Base-by-base conservation (phyloP, 2,329 filamentous ascomycete species). In the Xylariaceae sp. region DNA sequence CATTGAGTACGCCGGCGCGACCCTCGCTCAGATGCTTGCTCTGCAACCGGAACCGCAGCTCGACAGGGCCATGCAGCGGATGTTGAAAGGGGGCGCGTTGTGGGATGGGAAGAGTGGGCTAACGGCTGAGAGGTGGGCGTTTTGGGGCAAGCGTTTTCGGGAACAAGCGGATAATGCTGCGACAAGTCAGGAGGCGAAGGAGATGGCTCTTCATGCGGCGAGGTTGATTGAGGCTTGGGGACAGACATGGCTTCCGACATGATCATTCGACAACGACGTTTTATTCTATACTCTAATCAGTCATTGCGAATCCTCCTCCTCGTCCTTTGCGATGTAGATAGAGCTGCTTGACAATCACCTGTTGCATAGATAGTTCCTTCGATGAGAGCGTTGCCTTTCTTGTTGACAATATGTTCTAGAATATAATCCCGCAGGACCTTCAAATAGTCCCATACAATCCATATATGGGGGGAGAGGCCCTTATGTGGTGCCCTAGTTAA, bases 171-270 rank as follows among this genome's bases (percentile, higher is more conserved):
- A 54, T 43, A 65, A 63, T 9, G 46, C 60, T 28, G 48, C 60
- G 28, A 54, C 45, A 5, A 12, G 31, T 0, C 33, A 52, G 16
- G 65, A 69, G 28, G 65, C 64, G 26, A 67, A 53, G 41, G 39
- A 50, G 1, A 19, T 66, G 16, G 64, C 69, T 14, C n/a, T 64
- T 21, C 65, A 63, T 21, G 66, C 67, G 12, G 68, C 68, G 24
- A 57, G 54, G 16, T 46, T 70, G 34, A 69, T 72, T 62, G 64
- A 67, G 43, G 49, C 68, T 0, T 72, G 68, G 70, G 50, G 34
- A 11, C 14, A 40, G 39, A 60, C 49, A 17, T 29, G 29, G 28
- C 6, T 60, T 8, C 40, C 16, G 26, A 61, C 57, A 14, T 39
- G n/a, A 37, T 21, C 17, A 24, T 40, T 8, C 19, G 28, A 11